Conservation (phyloP, 257 asterid species). For the Voacanga thouarsii region DNA sequence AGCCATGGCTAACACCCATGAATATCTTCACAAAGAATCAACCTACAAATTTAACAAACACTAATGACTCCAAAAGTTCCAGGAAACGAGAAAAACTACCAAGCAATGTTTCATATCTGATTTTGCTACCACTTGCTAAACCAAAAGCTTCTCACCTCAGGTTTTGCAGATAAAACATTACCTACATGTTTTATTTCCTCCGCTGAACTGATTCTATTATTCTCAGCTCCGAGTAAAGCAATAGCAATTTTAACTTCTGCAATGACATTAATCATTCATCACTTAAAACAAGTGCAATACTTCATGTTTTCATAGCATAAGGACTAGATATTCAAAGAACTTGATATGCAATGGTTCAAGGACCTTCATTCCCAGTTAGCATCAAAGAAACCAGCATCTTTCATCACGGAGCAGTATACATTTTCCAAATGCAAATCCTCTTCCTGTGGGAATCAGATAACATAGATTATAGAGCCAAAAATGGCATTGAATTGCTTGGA, state of each 20-base stretch:
- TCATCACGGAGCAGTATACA: slow-evolving; percentile 45
- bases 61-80: too few relatives aligned
- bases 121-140: neutral
- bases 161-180: slow-evolving; percentile 35
- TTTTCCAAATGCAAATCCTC: slow-evolving; percentile 40
- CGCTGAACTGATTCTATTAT: slow-evolving; percentile 35
- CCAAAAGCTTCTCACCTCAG: slow-evolving; percentile 31
- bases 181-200: slow-evolving; percentile 38
- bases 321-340: neutral
- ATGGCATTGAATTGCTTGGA: neutral
- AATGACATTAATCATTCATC: slow-evolving; percentile 6
- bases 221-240: slow-evolving; percentile 63
- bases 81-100: too few relatives aligned
- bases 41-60: slow-evolving; percentile 36
- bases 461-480: neutral
- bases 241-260: too few relatives aligned
- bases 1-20: slow-evolving; percentile 58
- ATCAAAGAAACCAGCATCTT: slow-evolving; percentile 49
- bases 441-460: slow-evolving; percentile 26
- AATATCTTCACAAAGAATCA: slow-evolving; percentile 56
- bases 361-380: slow-evolving; percentile 38
- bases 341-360: neutral
- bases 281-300: neutral
- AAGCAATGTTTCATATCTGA: too few relatives aligned
- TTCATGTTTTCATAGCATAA: neutral